Conservation (phyloP, 371 early-diverging fungal species). For the Apophysomyces sp. region DNA sequence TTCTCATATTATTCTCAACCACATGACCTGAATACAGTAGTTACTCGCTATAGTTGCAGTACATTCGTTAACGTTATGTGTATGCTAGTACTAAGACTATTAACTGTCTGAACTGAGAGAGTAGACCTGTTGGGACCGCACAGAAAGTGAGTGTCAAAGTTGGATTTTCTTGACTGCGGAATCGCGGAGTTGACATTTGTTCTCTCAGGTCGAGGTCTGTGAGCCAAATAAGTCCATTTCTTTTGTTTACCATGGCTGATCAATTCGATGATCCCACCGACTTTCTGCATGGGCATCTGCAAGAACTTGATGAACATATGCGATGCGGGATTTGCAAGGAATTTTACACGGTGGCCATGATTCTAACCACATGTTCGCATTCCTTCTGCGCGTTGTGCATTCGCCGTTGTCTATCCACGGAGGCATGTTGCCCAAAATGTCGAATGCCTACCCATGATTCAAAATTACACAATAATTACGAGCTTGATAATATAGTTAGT, state of each 20-base stretch:
- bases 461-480: slow-evolving; percentile 37
- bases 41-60: too few relatives aligned
- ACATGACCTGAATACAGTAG: too few relatives aligned
- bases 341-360: slow-evolving; percentile 53
- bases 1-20: too few relatives aligned
- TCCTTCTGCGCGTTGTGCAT: slow-evolving; percentile 70
- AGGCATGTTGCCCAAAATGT: slow-evolving; percentile 56
- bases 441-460: slow-evolving; percentile 32
- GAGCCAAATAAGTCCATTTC: background rate
- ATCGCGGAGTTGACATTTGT: background rate
- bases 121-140: too few relatives aligned
- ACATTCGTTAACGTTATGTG: too few relatives aligned
- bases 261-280: slow-evolving; percentile 23
- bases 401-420: slow-evolving; percentile 51
- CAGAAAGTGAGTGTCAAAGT: too few relatives aligned
- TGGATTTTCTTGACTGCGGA: background rate
- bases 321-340: slow-evolving; percentile 74
- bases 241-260: slow-evolving; percentile 6
- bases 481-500: slow-evolving; percentile 36
- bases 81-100: too few relatives aligned
- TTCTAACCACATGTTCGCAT: slow-evolving; percentile 55
- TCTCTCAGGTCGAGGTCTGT: background rate
- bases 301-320: slow-evolving; percentile 56
- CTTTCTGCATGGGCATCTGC: slow-evolving; percentile 18
- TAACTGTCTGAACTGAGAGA: too few relatives aligned